Evolutionary conservation across 2,329 filamentous ascomycete species (phyloP), one percentile per base, ranked within the genome.

Genomic region (Pezicula carpinea): DNA sequence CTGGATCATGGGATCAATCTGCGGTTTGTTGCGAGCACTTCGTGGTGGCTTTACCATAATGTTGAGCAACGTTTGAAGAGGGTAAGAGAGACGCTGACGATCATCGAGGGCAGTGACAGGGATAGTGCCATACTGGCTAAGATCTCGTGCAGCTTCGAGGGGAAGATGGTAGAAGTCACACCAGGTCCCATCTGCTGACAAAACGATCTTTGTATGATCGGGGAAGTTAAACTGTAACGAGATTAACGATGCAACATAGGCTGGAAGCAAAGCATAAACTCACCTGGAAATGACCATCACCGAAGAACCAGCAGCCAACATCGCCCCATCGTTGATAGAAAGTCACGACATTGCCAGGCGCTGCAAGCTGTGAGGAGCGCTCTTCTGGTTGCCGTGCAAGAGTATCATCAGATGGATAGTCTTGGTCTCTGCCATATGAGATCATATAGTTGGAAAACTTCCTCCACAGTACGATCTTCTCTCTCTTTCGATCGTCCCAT

Each of bases 271-370:
- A 17, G 40, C 4, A 21, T 6, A 14, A 49, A 56, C 68, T 55
- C 70, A 84, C 82, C 73, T 87, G 87, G 55, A 91, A 75, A 58
- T 88, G 86, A 2, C 88, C 88, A 62, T 92, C 87, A 47, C 79
- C 80, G 59, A 92, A 92, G 42, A 83, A 82, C 87, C 87, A 91
- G 66, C 87, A 85, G 14, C 87, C 86, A 23, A 91, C 86, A 58
- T 87, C 87, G 36, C 87, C 87, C 50, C 89, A 84, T 40, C 87
- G 76, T 68, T 92, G 87, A 63, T 91, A 92, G 56, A 91, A 91
- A 1, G 83, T 87, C 38, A 91, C 84, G 43, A 90, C 70, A 53
- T 83, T 80, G 32, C 71, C 32, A 33, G 53, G 48, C 62, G 68
- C 54, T 57, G 70, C 54, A 61, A 71, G 57, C 58, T 68, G 64